Percentiles rank a stretch among this genome's conserved stretches.
phyloP scores from a whole-genome alignment of 345 rosid species.

The Diplotaxis tenuifolia region DNA sequence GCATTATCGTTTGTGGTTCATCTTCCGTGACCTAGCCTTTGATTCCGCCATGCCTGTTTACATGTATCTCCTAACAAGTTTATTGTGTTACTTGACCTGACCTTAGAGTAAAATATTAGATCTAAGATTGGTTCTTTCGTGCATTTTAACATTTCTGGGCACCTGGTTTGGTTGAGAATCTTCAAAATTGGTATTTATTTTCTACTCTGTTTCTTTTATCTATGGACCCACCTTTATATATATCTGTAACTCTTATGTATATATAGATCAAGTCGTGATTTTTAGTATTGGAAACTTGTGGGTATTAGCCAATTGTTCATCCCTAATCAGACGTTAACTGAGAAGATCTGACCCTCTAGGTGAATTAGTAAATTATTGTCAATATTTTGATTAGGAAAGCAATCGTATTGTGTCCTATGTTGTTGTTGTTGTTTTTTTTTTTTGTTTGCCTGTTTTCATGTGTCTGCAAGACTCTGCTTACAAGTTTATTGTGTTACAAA shows the following conservation, averaged over 20 bases:
- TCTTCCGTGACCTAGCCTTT: constrained; percentile 42
- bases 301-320: constrained; percentile 23
- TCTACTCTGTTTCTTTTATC: constrained; percentile 26
- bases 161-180: constrained; percentile 36
- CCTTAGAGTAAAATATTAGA: constrained; percentile 25
- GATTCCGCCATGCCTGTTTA: constrained; percentile 43
- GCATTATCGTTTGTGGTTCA: constrained; percentile 18
- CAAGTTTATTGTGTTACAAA: constrained; percentile 40
- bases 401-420: not conserved
- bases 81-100: constrained; percentile 44
- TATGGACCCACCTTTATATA: constrained; percentile 32
- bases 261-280: constrained; percentile 21
- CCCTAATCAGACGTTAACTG: not conserved
- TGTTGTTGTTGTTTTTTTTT: not conserved
- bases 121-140: constrained; percentile 22
- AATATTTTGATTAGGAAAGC: not conserved
- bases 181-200: constrained; percentile 30
- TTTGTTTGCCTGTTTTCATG: constrained; percentile 25
- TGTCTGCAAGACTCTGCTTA: constrained; percentile 27
- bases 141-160: constrained; percentile 33
- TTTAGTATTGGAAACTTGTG: not conserved
- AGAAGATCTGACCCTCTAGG: constrained; percentile 5
- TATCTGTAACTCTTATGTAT: not conserved
- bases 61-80: constrained; percentile 38
- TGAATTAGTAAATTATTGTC: not conserved